phyloP scores from a whole-genome alignment of 768 basidiomycete genomes.

The Hortiboletus campestris region DNA sequence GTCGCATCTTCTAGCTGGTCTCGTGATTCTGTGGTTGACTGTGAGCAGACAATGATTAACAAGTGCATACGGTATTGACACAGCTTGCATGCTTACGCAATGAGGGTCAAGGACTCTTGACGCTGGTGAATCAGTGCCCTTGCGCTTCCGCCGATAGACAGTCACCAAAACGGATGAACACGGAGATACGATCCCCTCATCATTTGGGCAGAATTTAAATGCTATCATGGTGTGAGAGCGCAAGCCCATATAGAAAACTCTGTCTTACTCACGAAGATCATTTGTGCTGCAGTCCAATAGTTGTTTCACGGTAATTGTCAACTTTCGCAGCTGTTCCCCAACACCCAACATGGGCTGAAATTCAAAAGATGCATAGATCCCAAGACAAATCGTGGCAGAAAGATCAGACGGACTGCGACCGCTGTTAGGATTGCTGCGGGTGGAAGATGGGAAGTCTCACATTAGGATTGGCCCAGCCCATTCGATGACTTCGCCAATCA shows the following conservation, averaged over 20 bases:
- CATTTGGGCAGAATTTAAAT: not conserved
- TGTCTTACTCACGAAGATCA: not conserved
- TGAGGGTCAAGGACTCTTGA: not conserved
- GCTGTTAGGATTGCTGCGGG: not conserved
- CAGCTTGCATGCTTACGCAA: not conserved
- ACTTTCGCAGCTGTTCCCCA: not conserved
- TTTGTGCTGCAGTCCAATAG: not conserved
- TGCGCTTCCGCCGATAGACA: not conserved
- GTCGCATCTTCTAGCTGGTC: not conserved
- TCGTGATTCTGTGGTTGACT: not conserved
- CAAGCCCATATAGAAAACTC: no score
- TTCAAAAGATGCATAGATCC: constrained; percentile 1
- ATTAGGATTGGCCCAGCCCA: constrained; percentile 2
- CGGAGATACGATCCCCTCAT: not conserved
- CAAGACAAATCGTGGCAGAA: not conserved
- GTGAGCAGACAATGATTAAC: not conserved
- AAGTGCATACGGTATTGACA: not conserved
- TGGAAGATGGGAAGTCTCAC: not conserved
- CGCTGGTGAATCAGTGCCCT: not conserved
- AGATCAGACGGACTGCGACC: not conserved
- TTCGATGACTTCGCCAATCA: not conserved
- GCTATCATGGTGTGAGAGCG: not conserved
- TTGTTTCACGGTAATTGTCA: not conserved
- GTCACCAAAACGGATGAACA: not conserved
- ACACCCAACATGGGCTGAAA: constrained; percentile 2